Conservation (phyloP, 352 stramenopile genomes). For the Peronospora farinosa region DNA sequence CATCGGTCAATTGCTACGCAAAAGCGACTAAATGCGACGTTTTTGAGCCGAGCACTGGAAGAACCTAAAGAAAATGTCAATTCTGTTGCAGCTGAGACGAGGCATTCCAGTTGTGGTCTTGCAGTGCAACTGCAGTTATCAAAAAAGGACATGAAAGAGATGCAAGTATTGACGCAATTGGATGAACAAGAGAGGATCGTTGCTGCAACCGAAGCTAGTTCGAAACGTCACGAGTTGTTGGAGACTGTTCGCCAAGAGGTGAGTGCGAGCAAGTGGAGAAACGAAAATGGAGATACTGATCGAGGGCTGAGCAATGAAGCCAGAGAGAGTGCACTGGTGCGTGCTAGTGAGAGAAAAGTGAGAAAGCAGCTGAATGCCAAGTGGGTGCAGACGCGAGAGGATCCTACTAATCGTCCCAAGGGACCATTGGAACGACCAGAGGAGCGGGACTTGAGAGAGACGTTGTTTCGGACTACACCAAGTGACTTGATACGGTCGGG, state of each 20-base stretch:
- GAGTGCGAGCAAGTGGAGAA: constrained; percentile 12
- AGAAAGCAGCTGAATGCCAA: constrained; percentile 57
- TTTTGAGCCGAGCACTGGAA: constrained; percentile 38
- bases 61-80: constrained; percentile 10
- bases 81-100: constrained; percentile 20
- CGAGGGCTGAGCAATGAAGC: constrained; percentile 2
- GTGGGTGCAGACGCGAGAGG: constrained; percentile 52
- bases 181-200: constrained; percentile 30
- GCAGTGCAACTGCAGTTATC: constrained; percentile 32
- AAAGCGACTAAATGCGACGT: constrained; percentile 49
- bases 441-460: constrained; percentile 46
- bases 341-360: constrained; percentile 51
- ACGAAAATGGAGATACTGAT: constrained; percentile 13
- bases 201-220: constrained; percentile 55
- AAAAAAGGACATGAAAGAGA: constrained; percentile 9
- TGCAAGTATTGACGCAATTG: constrained; percentile 11
- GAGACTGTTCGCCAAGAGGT: constrained; percentile 12
- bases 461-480: constrained; percentile 27
- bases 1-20: constrained; percentile 5
- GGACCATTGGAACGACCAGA: constrained; percentile 41
- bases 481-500: constrained; percentile 33
- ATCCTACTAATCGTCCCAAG: constrained; percentile 44
- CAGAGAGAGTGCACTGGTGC: constrained; percentile 25
- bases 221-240: constrained; percentile 21
- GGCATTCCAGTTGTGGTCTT: constrained; percentile 41